A percentile compares a stretch with the other conserved stretches of the same genome.
phyloP scores from a whole-genome alignment of 768 basidiomycete species.

The Strobilomyces dryophilus region DNA sequence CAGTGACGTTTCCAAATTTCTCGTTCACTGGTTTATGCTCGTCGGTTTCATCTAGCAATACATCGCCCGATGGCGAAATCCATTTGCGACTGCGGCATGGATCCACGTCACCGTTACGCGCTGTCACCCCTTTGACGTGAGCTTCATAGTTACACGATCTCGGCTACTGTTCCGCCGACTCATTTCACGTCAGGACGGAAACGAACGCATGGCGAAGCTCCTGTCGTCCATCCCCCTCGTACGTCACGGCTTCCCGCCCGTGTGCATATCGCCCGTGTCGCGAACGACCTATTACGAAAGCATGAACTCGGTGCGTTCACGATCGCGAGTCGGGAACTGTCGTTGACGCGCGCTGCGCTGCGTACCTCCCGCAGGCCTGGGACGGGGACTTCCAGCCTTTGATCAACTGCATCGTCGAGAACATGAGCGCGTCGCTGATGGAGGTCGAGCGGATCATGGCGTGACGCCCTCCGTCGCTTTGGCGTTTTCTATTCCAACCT shows the following conservation, averaged over 20 bases:
- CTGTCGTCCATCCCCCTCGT: conserved; percentile 34
- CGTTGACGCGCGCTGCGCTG: background rate
- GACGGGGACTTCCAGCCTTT: conserved; percentile 32
- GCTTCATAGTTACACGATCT: too few relatives aligned
- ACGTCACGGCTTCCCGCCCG: conserved; percentile 30
- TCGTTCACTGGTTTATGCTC: too few relatives aligned
- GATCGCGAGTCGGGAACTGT: background rate
- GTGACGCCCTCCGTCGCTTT: background rate
- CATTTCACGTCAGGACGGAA: conserved; percentile 26
- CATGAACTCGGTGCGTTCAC: conserved; percentile 27
- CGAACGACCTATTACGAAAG: conserved; percentile 28
- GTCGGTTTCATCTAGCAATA: conserved; percentile 26
- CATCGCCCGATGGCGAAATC: conserved; percentile 35
- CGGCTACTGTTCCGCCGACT: background rate
- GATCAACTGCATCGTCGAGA: conserved; percentile 30
- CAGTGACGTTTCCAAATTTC: background rate
- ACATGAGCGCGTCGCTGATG: conserved; percentile 19
- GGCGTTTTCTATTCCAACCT: background rate
- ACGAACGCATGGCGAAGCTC: conserved; percentile 33
- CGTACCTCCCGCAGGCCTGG: conserved; percentile 22
- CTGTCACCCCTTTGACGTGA: too few relatives aligned
- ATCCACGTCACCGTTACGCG: conserved; percentile 24
- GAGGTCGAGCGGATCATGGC: conserved; percentile 31
- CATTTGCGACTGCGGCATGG: conserved; percentile 36
- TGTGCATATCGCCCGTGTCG: conserved; percentile 26